Evolutionary conservation across 345 rosid genomes (phyloP), one percentile per base, ranked within the genome.

Genomic region (Cardamine resedifolia): DNA sequence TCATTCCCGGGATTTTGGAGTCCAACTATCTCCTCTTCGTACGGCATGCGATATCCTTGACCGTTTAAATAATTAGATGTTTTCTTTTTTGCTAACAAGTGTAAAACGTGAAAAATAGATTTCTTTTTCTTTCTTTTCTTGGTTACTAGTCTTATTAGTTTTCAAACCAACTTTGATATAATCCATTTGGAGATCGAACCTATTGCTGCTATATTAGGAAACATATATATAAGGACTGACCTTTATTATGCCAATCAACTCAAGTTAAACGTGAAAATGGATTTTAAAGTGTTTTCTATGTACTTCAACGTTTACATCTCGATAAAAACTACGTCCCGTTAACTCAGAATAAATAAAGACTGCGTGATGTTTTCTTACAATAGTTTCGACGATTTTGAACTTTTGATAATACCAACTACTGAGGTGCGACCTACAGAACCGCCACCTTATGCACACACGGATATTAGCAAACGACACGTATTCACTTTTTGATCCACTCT

Each of bases 401-500:
- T 57, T 16, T 31, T 19, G 43, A 58, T 45, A 16, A 31, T 5
- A 44, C n/a, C 18, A 3, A 38, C 9, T 18, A 63, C 26, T 27
- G 14, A 10, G 6, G 56, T 45, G 56, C 6, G 19, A 19, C 19
- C 44, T 14, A 10, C 14, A 30, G 5, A 7, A 3, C 28, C 28
- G 41, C 58, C 70, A 65, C 70, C 58, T 65, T 49, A 33, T 6
- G 7, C 41, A 63, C 15, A 27, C 6, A 26, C 38, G 53, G 24
- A 44, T 27, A 27, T 21, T 14, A 9, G n/a, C 6, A 31, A 56
- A 24, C 9, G 34, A 31, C 56, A 64, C 43, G 71, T 50, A 26
- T 36, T 3, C 26, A 36, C 36, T 63, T 23, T 64, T 27, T 3
- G 7, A 12, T 11, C 27, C 19, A 45, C 7, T 30, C 1, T 28